Conservation (phyloP, 1,284 basidiomycete species). For the Omphalotus olearius region DNA sequence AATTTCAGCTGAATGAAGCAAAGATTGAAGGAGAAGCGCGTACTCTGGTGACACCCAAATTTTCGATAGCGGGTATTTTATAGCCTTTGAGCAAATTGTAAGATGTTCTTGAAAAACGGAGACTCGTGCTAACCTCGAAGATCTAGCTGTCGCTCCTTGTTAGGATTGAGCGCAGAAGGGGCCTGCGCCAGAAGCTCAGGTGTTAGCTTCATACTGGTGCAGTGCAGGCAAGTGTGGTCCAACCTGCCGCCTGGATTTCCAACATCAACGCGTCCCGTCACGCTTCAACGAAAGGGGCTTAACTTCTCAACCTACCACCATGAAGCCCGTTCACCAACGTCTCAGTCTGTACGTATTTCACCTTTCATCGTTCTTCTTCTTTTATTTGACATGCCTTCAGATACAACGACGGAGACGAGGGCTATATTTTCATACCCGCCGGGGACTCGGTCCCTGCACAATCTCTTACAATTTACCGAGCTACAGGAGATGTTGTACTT, state of each 20-base stretch:
- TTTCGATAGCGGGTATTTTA: constrained; percentile 98
- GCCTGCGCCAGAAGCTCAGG: constrained; percentile 84
- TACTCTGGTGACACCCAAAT: constrained; percentile 95
- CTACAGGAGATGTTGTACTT: constrained; percentile 68
- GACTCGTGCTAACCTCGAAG: constrained; percentile 69
- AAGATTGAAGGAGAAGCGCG: constrained; percentile 24
- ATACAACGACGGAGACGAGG: constrained; percentile 65
- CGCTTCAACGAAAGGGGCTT: constrained; percentile 13
- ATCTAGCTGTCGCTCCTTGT: constrained; percentile 94
- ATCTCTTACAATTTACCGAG: constrained; percentile 66
- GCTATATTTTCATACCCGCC: constrained; percentile 71
- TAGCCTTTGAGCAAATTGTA: constrained; percentile 60
- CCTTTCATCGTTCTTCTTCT: neutral
- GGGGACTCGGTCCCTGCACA: constrained; percentile 53
- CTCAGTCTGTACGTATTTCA: constrained; percentile 53
- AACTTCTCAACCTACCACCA: constrained; percentile 27
- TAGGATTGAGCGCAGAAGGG: constrained; percentile 77
- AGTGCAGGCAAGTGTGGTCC: constrained; percentile 1
- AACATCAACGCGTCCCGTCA: constrained; percentile 8
- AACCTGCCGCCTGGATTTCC: neutral
- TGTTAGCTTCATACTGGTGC: constrained; percentile 77
- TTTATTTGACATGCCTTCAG: constrained; percentile 32
- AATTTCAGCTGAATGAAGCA: constrained; percentile 7
- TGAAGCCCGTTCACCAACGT: constrained; percentile 68
- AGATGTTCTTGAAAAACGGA: constrained; percentile 20